These are phyloP conservation scores for Blastobotrys elegans DNA, from an alignment of 1,139 yeast genomes.

Conservation along the genomic window DNA sequence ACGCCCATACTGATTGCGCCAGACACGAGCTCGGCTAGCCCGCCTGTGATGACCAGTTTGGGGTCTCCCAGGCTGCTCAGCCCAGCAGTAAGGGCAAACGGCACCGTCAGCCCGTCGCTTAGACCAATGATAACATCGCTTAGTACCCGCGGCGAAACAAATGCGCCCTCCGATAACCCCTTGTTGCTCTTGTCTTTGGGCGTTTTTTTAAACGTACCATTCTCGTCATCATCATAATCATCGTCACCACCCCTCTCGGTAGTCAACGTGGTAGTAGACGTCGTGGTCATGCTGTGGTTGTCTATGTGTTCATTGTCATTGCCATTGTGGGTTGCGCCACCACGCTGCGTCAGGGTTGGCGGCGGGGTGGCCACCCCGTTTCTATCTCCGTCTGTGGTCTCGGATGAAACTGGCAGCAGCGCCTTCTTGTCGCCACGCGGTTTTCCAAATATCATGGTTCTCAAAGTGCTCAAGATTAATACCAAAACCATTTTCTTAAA, in stretches of 20 bases:
- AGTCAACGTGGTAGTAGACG: neutral
- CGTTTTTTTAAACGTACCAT: neutral
- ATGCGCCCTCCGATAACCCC: constrained; percentile 14
- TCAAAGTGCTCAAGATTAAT: constrained; percentile 15
- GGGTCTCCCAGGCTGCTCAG: constrained; percentile 69
- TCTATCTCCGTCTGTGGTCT: neutral
- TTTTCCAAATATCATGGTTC: constrained; percentile 23
- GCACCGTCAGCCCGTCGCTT: constrained; percentile 78
- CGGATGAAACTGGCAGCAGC: constrained; percentile 27
- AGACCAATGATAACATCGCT: constrained; percentile 74
- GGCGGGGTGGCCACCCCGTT: neutral
- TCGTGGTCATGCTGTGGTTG: neutral
- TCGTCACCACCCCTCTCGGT: neutral
- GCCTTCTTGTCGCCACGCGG: constrained; percentile 22
- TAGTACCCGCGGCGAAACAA: constrained; percentile 55
- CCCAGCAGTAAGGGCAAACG: constrained; percentile 82
- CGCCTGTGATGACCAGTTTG: constrained; percentile 75
- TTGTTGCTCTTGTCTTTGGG: neutral
- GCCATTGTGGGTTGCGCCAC: neutral
- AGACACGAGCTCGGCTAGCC: constrained; percentile 78
- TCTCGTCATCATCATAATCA: neutral
- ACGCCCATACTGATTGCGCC: constrained; percentile 85
- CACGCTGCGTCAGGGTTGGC: neutral
- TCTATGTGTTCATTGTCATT: neutral
- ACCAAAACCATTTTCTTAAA: constrained; percentile 32